These are phyloP conservation scores for Lasiodiplodia hormozganensis DNA, from an alignment of 2,329 filamentous ascomycete species.

Conservation along the genomic window DNA sequence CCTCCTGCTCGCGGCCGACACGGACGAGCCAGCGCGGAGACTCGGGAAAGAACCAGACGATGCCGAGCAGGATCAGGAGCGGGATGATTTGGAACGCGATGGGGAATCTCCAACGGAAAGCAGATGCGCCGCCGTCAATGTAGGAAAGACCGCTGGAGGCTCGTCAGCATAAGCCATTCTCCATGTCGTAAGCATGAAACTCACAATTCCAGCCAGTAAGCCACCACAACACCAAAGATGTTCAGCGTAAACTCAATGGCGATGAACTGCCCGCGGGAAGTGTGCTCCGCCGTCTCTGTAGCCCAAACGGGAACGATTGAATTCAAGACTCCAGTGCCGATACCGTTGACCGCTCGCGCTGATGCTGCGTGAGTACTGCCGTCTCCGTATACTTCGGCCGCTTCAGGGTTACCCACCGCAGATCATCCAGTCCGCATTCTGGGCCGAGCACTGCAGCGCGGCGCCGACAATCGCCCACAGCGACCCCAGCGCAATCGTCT, in stretches of 20 bases:
- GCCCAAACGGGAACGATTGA: conserved; percentile 76
- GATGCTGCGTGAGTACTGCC: conserved; percentile 5
- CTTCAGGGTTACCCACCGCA: conserved; percentile 55
- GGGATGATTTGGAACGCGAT: conserved; percentile 74
- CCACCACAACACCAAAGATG: conserved; percentile 71
- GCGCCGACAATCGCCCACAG: conserved; percentile 57
- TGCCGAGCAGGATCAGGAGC: conserved; percentile 61
- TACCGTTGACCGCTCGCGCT: conserved; percentile 67
- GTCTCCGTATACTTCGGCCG: too few relatives aligned
- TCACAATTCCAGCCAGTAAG: conserved; percentile 58
- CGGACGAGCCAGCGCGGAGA: conserved; percentile 73
- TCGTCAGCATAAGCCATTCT: not conserved
- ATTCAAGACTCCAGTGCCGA: conserved; percentile 74
- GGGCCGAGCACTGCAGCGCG: conserved; percentile 68
- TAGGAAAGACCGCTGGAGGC: conserved; percentile 60
- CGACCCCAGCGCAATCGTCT: conserved; percentile 39
- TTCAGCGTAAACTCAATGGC: conserved; percentile 77
- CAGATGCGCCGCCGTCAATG: conserved; percentile 63
- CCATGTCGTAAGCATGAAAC: not conserved
- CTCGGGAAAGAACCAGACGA: conserved; percentile 73
- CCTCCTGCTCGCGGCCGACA: conserved; percentile 70
- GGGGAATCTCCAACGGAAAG: conserved; percentile 72
- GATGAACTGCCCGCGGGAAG: conserved; percentile 71
- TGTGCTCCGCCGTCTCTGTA: conserved; percentile 72
- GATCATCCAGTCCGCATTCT: conserved; percentile 74